phyloP scores from a whole-genome alignment of 768 basidiomycete species.

The Termitomyces sp. region DNA sequence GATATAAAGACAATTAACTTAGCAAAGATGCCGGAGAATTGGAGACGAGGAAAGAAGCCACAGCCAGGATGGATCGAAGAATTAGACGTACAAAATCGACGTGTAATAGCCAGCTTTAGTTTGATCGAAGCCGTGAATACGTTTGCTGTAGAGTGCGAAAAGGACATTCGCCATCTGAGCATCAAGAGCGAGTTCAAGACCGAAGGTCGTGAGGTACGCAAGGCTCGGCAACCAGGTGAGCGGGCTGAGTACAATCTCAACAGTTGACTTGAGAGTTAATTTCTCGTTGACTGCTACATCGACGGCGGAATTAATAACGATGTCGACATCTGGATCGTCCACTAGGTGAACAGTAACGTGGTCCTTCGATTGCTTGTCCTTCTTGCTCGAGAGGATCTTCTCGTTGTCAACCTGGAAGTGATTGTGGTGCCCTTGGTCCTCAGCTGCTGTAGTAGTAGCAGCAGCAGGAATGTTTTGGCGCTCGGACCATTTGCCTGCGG shows the following conservation, averaged over 20 bases:
- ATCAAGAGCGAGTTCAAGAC: slow-evolving; percentile 54
- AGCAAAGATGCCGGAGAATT: background rate
- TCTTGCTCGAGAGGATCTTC: background rate
- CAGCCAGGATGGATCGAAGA: background rate
- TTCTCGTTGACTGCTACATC: slow-evolving; percentile 42
- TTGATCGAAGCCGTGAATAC: slow-evolving; percentile 34
- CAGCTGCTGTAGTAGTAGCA: slow-evolving; percentile 18
- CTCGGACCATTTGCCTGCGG: slow-evolving; percentile 47
- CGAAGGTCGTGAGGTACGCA: slow-evolving; percentile 52
- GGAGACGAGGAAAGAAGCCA: background rate
- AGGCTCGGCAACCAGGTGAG: slow-evolving; percentile 52
- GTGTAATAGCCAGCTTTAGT: slow-evolving; percentile 47
- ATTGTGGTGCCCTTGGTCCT: slow-evolving; percentile 5
- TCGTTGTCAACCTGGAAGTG: background rate
- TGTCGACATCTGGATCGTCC: slow-evolving; percentile 1
- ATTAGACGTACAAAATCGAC: slow-evolving; percentile 20
- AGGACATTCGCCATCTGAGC: slow-evolving; percentile 45
- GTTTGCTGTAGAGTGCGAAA: slow-evolving; percentile 30
- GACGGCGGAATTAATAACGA: slow-evolving; percentile 24
- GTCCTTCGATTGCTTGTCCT: background rate
- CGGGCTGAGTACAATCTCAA: slow-evolving; percentile 31
- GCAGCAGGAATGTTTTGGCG: slow-evolving; percentile 35
- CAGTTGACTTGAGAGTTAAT: slow-evolving; percentile 28
- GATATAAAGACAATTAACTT: background rate
- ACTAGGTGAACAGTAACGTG: background rate